Conservation (phyloP, 2,329 filamentous ascomycete genomes). For the Trichophaea hybrida region DNA sequence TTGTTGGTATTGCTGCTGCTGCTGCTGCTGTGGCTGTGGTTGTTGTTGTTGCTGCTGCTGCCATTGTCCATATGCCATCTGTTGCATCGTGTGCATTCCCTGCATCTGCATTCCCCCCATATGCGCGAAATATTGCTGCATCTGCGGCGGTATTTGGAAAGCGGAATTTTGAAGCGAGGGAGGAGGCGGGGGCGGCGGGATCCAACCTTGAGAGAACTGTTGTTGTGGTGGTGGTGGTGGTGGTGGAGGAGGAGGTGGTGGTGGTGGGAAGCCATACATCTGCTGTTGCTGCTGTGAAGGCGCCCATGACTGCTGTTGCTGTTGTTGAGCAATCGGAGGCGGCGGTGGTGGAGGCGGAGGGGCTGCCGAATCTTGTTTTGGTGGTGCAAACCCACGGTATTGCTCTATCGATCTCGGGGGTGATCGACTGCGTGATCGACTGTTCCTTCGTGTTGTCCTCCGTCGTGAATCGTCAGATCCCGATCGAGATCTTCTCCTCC, state of each 20-base stretch:
- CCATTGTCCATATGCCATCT: constrained; percentile 3
- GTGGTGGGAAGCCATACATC: constrained; percentile 7
- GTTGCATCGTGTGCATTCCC: neutral
- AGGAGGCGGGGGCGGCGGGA: neutral
- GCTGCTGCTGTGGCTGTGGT: constrained; percentile 2
- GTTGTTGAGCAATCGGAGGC: constrained; percentile 3
- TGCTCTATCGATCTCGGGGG: neutral
- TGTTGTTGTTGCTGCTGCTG: constrained; percentile 6
- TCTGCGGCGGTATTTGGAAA: neutral
- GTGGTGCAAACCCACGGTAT: neutral
- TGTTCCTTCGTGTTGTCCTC: no score
- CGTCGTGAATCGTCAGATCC: neutral
- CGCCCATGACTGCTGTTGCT: neutral
- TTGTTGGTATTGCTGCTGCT: neutral
- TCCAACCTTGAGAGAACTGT: neutral
- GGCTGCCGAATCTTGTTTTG: neutral
- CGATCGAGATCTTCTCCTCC: neutral
- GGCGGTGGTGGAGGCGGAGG: constrained; percentile 4
- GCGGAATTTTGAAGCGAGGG: neutral
- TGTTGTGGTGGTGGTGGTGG: constrained; percentile 2
- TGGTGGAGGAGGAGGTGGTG: constrained; percentile 1
- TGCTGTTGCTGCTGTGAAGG: constrained; percentile 3
- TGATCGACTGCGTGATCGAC: constrained; percentile 8
- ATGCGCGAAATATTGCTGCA: constrained; percentile 4
- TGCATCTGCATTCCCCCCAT: constrained; percentile 2